Evolutionary conservation across 2,329 filamentous ascomycete genomes (phyloP), one percentile per base, ranked within the genome.

Genomic region (Albifimbria verrucaria): DNA sequence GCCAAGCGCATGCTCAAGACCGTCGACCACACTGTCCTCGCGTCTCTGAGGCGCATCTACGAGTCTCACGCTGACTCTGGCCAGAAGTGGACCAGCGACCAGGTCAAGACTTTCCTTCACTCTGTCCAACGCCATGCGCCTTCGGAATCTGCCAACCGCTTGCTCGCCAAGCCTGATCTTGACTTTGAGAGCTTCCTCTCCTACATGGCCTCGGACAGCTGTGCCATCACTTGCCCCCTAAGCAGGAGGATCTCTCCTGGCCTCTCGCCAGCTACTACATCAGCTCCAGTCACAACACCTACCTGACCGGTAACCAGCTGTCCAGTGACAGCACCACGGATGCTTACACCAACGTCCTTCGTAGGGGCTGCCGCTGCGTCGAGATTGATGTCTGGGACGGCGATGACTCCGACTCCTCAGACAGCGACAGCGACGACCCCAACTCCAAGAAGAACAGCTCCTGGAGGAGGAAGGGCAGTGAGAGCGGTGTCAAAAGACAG

Each of bases 341-440:
- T 59, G 89, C 90, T 2, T 97, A 97, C 75, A 90, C 90, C 59
- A 87, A 87, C 49, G 90, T 92, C 10, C 76, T 97, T 52, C 82
- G 91, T 61, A 85, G 90, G 49, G 92, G 91, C 2, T 96, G 92
- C 62, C 87, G 92, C 18, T 97, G 92, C 71, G 87, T 97, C 54
- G 92, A 97, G 73, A 90, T 97, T 55, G 92, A 97, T 65, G 95
- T 94, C 62, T 97, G 92, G 92, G 90, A 97, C 67, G 92, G 92
- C 42, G 85, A 88, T 52, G 87, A 92, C 63, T 91, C 64, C 64
- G 88, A 69, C 80, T 88, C 74, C 66, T n/a, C n/a, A n/a, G 85
- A 70, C 78, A 88, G 69, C 79, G 75, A 69, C 50, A 72, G 71
- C 50, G 75, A 69, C 51, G 74, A 72, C 46, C 72, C 84, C 18